Evolutionary conservation across 805 yeast species (phyloP), one percentile per base, ranked within the genome.

Genomic region (Schwanniomyces pseudopolymorphus): DNA sequence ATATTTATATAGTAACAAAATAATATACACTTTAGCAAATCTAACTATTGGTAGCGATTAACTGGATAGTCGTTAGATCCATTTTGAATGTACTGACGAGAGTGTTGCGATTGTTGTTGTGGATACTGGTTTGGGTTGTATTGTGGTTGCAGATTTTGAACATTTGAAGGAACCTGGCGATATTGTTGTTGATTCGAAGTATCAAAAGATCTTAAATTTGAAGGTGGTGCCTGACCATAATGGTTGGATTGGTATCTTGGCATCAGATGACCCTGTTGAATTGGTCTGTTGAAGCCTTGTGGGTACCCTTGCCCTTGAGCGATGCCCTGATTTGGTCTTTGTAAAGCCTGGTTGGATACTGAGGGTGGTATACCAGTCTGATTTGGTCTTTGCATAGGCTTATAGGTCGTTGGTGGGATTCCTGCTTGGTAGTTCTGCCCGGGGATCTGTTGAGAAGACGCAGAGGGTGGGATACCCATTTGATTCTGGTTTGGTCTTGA

Each of bases 81-180:
- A 21, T 21, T 16, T 46, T 47, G 26, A 43, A 21, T 14, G 37
- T 16, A 36, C 13, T 21, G 37, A 11, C 33, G 45, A 22, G 39
- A 39, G 10, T 44, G 48, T 10, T 47, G 55, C 39, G 33, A 38
- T 13, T 52, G 52, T 16, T 41, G 53, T 37, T 51, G 43, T 31
- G 45, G 54, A 14, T 51, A 51, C 28, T 41, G 53, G 16, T 44
- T 49, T 47, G 44, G 57, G 37, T 40, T 52, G 17, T 42, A 52
- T 33, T 52, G 59, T 20, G 47, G 58, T 25, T 42, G 53, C 9
- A 19, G 5, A 35, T 19, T 17, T 19, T 19, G 25, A 36, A 13
- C 16, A 36, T 36, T 36, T 11, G 39, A 20, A 3, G 39, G 39
- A 13, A 36, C 39, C 11, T 36, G 39, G 14, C 25, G 39, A 9